Evolutionary conservation across 441 rosid species (phyloP).

Genomic region (Gossypium schwendimanii): DNA sequence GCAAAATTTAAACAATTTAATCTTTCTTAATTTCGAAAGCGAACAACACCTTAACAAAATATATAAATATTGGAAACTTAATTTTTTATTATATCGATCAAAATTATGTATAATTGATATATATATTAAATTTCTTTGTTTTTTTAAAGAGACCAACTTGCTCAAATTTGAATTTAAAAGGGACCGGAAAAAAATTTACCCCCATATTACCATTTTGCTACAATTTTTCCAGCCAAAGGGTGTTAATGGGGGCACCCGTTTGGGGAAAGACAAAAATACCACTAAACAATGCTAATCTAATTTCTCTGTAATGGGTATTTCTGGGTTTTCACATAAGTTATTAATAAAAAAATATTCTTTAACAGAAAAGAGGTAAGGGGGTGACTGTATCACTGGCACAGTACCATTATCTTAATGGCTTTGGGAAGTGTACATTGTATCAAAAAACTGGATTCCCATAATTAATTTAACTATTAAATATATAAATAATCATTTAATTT

Average conservation of each 20-base stretch:
- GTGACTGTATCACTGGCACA: constrained; percentile 19
- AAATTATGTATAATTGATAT: too few species aligned
- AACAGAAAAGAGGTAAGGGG: neutral
- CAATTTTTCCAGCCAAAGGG: neutral
- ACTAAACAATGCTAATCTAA: neutral
- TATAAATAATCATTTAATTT: neutral
- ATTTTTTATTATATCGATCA: too few species aligned
- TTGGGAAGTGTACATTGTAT: constrained; percentile 26
- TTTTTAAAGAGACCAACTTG: too few species aligned
- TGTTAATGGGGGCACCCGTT: neutral
- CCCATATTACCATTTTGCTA: neutral
- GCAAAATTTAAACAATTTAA: too few species aligned
- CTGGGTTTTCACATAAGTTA: neutral
- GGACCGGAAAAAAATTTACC: too few species aligned
- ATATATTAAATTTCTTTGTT: too few species aligned
- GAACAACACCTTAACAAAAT: too few species aligned
- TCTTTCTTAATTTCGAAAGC: too few species aligned
- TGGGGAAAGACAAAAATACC: constrained; percentile 18
- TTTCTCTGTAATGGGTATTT: neutral
- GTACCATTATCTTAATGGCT: constrained; percentile 19
- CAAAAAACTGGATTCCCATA: constrained; percentile 24
- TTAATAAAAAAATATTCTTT: neutral
- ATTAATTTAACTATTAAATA: constrained; percentile 23
- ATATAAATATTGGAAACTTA: too few species aligned
- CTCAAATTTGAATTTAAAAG: too few species aligned